These are phyloP conservation scores for Circinella minor DNA, from an alignment of 371 early-diverging fungal species.

Conservation along the genomic window DNA sequence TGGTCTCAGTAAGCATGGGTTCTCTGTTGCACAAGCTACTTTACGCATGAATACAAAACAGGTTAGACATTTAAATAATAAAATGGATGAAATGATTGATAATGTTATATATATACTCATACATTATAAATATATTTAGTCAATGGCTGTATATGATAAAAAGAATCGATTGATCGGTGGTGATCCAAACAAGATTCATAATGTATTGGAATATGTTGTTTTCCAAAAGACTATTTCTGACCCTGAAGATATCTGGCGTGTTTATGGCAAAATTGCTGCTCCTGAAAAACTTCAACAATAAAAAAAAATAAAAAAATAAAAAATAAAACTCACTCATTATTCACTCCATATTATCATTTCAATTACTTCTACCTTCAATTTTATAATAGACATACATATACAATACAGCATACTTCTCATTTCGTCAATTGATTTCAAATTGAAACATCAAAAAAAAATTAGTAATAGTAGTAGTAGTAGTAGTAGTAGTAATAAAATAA, in stretches of 20 bases:
- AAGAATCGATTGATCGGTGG: constrained; percentile 62
- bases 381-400: no score
- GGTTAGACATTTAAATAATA: constrained; percentile 24
- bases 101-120: neutral
- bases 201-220: constrained; percentile 70
- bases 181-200: constrained; percentile 61
- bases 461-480: no score
- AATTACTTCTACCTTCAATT: no score
- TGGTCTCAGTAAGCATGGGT: constrained; percentile 51
- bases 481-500: no score
- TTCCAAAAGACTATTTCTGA: constrained; percentile 74
- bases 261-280: constrained; percentile 61
- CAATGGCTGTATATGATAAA: constrained; percentile 66
- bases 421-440: no score
- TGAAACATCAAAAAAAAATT: no score
- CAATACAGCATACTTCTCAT: no score
- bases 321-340: neutral
- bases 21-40: constrained; percentile 70
- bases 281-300: neutral
- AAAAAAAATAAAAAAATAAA: neutral
- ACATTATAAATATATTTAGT: constrained; percentile 29
- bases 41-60: constrained; percentile 74
- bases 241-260: constrained; percentile 69
- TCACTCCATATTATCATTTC: no score
- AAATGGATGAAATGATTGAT: neutral